These are phyloP conservation scores for Gigaspora rosea DNA, from an alignment of 192 early-diverging fungal genomes.

Conservation along the genomic window DNA sequence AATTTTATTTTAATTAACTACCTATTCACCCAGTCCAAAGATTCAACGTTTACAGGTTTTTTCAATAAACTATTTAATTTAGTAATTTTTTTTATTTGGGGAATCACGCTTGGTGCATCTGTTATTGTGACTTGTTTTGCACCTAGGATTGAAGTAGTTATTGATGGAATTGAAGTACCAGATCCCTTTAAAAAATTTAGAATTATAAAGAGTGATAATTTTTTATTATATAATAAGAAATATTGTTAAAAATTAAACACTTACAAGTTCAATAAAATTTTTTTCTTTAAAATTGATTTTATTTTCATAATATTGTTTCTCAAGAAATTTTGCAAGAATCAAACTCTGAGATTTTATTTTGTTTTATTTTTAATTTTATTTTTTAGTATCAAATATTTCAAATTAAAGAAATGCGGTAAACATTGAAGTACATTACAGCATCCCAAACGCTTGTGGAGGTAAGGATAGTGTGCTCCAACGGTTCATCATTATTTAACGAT, in stretches of 20 bases:
- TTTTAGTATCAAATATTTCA: background rate
- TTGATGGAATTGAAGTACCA: constrained; percentile 27
- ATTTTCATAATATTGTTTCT: constrained; percentile 21
- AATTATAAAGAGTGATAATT: background rate
- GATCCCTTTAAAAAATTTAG: constrained; percentile 7
- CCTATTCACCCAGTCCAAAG: constrained; percentile 25
- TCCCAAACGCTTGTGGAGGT: constrained; percentile 27
- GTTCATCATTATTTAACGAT: too few relatives aligned
- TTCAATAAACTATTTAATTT: constrained; percentile 16
- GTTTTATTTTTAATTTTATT: background rate
- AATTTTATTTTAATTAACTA: background rate
- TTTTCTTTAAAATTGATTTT: constrained; percentile 11
- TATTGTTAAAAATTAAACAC: background rate
- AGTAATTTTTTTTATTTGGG: constrained; percentile 17
- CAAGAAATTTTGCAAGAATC: constrained; percentile 29
- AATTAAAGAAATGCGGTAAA: background rate
- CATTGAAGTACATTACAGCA: constrained; percentile 14
- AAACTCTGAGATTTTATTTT: constrained; percentile 11
- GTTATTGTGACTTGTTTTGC: constrained; percentile 23
- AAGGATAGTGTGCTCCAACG: constrained; percentile 19
- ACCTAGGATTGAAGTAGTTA: constrained; percentile 16
- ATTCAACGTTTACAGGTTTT: constrained; percentile 7
- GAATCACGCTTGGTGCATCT: constrained; percentile 23
- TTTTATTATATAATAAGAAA: background rate
- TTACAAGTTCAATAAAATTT: constrained; percentile 29